Conservation (phyloP, 1,284 basidiomycete species). For the Blastosporella zonata region DNA sequence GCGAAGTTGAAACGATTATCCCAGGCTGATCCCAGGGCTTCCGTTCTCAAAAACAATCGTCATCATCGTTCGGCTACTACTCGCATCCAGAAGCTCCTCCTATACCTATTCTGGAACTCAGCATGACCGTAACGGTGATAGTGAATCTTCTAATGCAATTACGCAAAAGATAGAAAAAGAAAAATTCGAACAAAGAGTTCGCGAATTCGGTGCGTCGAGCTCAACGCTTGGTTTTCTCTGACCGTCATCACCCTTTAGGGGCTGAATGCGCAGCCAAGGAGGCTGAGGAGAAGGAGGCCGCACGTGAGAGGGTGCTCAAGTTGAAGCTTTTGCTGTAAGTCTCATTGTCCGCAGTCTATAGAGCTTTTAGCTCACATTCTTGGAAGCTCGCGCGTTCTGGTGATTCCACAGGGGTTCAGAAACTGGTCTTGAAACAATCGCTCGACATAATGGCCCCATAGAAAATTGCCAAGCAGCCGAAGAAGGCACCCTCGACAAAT, state of each 20-base stretch:
- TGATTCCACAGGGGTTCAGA: slow-evolving; percentile 25
- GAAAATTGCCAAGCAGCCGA: slow-evolving; percentile 22
- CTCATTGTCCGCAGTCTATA: background rate
- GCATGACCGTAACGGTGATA: slow-evolving; percentile 21
- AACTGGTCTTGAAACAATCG: slow-evolving; percentile 26
- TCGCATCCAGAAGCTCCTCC: slow-evolving; percentile 7
- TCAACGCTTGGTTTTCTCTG: slow-evolving; percentile 1
- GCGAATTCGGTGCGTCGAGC: slow-evolving; percentile 28
- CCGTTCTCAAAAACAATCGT: slow-evolving; percentile 22
- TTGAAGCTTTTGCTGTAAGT: slow-evolving; percentile 29
- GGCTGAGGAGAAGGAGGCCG: slow-evolving; percentile 24
- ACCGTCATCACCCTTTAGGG: slow-evolving; percentile 22
- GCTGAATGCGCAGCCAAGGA: slow-evolving; percentile 30
- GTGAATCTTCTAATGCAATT: slow-evolving; percentile 23
- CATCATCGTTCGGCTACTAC: slow-evolving; percentile 11
- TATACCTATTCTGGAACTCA: slow-evolving; percentile 23
- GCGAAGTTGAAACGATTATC: background rate
- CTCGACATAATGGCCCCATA: slow-evolving; percentile 32
- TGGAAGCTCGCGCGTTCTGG: slow-evolving; percentile 26
- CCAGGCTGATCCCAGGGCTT: slow-evolving; percentile 21
- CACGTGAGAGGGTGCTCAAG: slow-evolving; percentile 26
- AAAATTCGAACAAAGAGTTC: slow-evolving; percentile 30
- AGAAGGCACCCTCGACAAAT: slow-evolving; percentile 20
- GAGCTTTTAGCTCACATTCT: background rate
- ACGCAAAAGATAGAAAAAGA: slow-evolving; percentile 29